Evolutionary conservation across 2,329 filamentous ascomycete species (phyloP).

Genomic region (Calonectria ilicicola): DNA sequence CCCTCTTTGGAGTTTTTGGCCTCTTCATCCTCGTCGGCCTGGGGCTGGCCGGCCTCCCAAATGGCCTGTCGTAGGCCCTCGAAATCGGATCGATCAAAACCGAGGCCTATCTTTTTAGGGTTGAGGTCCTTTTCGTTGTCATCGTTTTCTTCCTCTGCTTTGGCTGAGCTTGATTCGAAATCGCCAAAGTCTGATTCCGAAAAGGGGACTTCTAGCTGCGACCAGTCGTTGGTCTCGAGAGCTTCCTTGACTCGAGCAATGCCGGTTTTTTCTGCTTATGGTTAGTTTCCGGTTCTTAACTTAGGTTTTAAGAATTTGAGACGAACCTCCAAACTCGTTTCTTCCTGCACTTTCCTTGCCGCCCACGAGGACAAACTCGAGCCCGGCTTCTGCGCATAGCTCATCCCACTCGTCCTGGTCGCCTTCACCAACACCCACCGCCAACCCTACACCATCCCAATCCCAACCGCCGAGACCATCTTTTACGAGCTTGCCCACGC

Average conservation of each 20-base stretch:
- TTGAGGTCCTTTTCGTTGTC: constrained; percentile 53
- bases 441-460: constrained; percentile 75
- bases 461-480: constrained; percentile 69
- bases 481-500: constrained; percentile 67
- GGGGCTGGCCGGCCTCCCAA: constrained; percentile 54
- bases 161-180: constrained; percentile 50
- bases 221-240: constrained; percentile 76
- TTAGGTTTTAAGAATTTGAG: neutral
- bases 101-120: constrained; percentile 62
- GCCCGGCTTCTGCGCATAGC: constrained; percentile 64
- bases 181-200: constrained; percentile 46
- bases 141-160: constrained; percentile 40
- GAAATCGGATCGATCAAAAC: constrained; percentile 65
- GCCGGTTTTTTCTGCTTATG: constrained; percentile 65
- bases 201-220: constrained; percentile 43
- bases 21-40: constrained; percentile 35
- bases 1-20: constrained; percentile 26
- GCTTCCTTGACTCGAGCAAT: constrained; percentile 71
- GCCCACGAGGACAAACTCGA: constrained; percentile 72
- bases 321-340: constrained; percentile 70
- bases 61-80: constrained; percentile 65
- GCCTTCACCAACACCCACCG: constrained; percentile 64
- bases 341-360: constrained; percentile 51
- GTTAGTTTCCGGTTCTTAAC: constrained; percentile 30
- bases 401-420: constrained; percentile 72